Percentiles rank a stretch among this genome's conserved stretches.
These are phyloP conservation scores for Thielaviopsis punctulata DNA, from an alignment of 2,329 filamentous ascomycete genomes.

Conservation along the genomic window DNA sequence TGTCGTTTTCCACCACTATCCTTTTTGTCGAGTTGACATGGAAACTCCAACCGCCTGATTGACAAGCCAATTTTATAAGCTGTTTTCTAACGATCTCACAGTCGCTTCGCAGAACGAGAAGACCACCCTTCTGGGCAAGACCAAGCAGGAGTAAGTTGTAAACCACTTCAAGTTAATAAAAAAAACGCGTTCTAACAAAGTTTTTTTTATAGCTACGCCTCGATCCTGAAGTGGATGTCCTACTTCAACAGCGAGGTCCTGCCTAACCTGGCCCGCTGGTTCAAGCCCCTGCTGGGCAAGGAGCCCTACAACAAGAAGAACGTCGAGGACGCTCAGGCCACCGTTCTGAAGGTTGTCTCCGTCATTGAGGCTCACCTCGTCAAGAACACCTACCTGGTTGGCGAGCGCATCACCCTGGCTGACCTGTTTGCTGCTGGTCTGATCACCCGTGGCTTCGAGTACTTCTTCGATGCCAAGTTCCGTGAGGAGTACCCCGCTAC, in stretches of 20 bases:
- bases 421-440: conserved; percentile 73
- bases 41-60: not conserved
- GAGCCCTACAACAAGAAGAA: conserved; percentile 95
- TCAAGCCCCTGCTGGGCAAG: conserved; percentile 66
- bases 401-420: conserved; percentile 92
- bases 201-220: conserved; percentile 49
- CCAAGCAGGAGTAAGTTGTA: conserved; percentile 78
- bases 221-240: conserved; percentile 96
- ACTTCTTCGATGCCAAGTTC: conserved; percentile 84
- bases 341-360: conserved; percentile 46
- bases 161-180: not conserved
- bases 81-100: conserved; percentile 23
- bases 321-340: conserved; percentile 64
- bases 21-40: not conserved
- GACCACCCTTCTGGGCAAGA: conserved; percentile 97
- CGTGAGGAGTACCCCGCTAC: conserved; percentile 68
- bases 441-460: conserved; percentile 77
- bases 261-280: conserved; percentile 57
- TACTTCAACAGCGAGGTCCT: conserved; percentile 86
- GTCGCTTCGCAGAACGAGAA: conserved; percentile 99
- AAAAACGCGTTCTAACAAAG: not conserved
- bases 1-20: not conserved
- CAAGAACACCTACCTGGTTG: conserved; percentile 90
- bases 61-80: not conserved
- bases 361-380: conserved; percentile 76